These are phyloP conservation scores for Danielia reshetovae DNA, from an alignment of 805 yeast genomes.

Conservation along the genomic window DNA sequence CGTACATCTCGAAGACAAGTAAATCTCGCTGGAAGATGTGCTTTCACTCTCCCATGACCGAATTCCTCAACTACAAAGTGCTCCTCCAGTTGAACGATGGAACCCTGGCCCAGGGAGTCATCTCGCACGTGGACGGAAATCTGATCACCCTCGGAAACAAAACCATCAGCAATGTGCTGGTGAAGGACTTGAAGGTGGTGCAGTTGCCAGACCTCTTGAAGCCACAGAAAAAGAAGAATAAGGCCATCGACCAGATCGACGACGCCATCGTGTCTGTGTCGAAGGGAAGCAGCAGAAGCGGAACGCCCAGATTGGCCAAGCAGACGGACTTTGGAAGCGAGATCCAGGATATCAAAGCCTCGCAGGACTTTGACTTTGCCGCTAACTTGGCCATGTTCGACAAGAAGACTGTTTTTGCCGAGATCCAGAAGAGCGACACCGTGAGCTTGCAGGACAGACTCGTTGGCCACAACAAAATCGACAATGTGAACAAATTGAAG, in stretches of 20 bases:
- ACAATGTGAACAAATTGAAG: conserved; percentile 15
- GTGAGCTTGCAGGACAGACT: conserved; percentile 58
- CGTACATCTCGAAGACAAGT: neutral
- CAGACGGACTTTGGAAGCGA: conserved; percentile 46
- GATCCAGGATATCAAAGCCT: conserved; percentile 43
- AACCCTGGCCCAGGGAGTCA: conserved; percentile 28
- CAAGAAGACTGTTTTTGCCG: conserved; percentile 73
- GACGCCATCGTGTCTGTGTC: conserved; percentile 26
- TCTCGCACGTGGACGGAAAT: conserved; percentile 28
- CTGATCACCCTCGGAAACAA: conserved; percentile 25
- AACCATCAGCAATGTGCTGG: conserved; percentile 30
- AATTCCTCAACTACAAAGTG: conserved; percentile 40
- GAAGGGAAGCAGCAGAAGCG: conserved; percentile 7
- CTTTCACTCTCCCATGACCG: conserved; percentile 24
- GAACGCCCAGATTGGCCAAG: conserved; percentile 11
- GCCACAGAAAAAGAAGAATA: conserved; percentile 14
- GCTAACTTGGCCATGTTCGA: conserved; percentile 79
- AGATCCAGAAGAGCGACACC: conserved; percentile 62
- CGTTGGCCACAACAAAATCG: conserved; percentile 68
- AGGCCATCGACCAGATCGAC: conserved; percentile 17
- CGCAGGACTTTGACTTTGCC: conserved; percentile 78
- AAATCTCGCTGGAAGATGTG: too few relatives aligned
- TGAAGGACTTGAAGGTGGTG: conserved; percentile 53
- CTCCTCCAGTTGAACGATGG: conserved; percentile 38
- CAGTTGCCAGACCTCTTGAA: conserved; percentile 34